These are phyloP conservation scores for Corylus americana DNA, from an alignment of 306 rosid species.

Conservation along the genomic window DNA sequence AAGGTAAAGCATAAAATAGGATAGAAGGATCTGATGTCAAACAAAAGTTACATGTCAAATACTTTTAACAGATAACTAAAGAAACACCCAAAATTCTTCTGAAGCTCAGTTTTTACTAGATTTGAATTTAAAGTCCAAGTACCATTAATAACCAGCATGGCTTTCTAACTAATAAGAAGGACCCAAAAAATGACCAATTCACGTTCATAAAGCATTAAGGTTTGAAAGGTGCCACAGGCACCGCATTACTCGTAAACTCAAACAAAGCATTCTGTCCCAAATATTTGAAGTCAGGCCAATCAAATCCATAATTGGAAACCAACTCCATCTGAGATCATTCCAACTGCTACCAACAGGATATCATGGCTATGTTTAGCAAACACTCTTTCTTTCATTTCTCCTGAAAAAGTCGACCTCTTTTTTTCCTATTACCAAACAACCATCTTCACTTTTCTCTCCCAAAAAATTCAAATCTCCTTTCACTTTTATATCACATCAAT, in stretches of 20 bases:
- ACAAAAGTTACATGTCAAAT: neutral
- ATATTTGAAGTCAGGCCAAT: neutral
- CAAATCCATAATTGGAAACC: neutral
- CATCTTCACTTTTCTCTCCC: too few species aligned
- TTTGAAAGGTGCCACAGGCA: neutral
- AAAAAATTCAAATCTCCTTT: too few species aligned
- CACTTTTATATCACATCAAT: too few species aligned
- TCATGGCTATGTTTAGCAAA: neutral
- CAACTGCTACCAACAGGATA: neutral
- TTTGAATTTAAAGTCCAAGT: neutral
- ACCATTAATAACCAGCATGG: neutral
- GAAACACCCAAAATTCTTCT: neutral
- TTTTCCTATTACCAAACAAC: too few species aligned
- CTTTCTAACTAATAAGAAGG: neutral
- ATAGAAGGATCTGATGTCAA: neutral
- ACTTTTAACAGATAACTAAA: neutral
- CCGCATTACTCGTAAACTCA: neutral
- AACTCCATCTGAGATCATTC: neutral
- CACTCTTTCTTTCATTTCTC: too few species aligned
- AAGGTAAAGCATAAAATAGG: neutral
- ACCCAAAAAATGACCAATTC: neutral
- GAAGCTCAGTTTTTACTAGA: neutral
- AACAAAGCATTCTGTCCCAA: neutral
- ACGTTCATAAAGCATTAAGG: neutral
- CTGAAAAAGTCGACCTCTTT: too few species aligned